Evolutionary conservation across 768 basidiomycete genomes (phyloP).

Genomic region (Suillus subluteus): DNA sequence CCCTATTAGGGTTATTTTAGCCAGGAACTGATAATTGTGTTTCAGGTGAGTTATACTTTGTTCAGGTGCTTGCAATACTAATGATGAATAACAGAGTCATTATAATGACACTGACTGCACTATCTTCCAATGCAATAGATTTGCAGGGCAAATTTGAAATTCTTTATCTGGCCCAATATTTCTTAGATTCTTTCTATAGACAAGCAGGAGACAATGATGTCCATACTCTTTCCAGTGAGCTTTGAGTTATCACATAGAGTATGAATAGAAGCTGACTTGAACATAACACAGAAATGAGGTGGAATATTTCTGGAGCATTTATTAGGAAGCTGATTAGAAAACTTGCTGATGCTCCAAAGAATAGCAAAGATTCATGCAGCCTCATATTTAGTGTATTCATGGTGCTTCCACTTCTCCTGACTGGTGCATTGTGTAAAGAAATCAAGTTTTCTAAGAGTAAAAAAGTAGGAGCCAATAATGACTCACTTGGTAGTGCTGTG

Average conservation of each 20-base stretch:
- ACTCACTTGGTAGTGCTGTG: slow-evolving; percentile 19
- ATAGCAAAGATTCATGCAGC: not conserved
- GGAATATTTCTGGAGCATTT: not conserved
- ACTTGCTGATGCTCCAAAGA: slow-evolving; percentile 2
- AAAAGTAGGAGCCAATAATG: slow-evolving; percentile 16
- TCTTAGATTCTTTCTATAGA: not conserved
- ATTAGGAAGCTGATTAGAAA: not conserved
- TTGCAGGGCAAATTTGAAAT: not conserved
- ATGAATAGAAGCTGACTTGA: not conserved
- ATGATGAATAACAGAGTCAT: not conserved
- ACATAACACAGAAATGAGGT: not conserved
- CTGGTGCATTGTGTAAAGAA: slow-evolving; percentile 1
- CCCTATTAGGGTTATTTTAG: slow-evolving; percentile 18
- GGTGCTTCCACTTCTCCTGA: not conserved
- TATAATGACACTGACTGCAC: slow-evolving; percentile 4
- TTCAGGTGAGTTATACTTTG: slow-evolving; percentile 9
- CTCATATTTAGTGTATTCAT: not conserved
- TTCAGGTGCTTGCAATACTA: slow-evolving; percentile 1
- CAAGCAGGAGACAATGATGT: not conserved
- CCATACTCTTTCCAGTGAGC: not conserved
- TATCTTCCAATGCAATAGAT: slow-evolving; percentile 9
- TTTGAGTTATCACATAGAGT: not conserved
- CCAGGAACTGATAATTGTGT: slow-evolving; percentile 18
- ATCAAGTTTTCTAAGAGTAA: slow-evolving; percentile 23
- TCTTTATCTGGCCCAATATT: not conserved